phyloP scores from a whole-genome alignment of 179 eudicot genomes.

The Corrigiola litoralis region DNA sequence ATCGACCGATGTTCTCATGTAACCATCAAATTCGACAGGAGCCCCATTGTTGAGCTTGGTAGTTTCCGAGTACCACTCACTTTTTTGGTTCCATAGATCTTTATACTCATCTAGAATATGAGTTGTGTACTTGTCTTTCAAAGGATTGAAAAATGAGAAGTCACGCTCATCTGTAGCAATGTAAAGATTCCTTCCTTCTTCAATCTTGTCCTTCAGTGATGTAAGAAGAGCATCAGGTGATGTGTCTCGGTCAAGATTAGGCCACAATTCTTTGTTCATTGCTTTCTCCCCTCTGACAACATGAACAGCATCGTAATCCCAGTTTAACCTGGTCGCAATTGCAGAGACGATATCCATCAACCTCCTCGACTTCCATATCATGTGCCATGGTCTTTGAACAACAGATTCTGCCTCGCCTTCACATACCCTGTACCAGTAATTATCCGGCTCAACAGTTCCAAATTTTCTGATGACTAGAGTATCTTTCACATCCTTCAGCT shows the following conservation, averaged over 20 bases:
- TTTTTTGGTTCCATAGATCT: constrained; percentile 76
- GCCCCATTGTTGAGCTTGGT: constrained; percentile 66
- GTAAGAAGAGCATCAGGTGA: constrained; percentile 67
- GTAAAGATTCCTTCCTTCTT: constrained; percentile 76
- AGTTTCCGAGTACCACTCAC: constrained; percentile 78
- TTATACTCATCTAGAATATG: constrained; percentile 82
- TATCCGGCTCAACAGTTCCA: constrained; percentile 83
- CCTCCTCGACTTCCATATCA: constrained; percentile 83
- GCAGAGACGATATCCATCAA: constrained; percentile 84
- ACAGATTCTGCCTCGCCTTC: constrained; percentile 93
- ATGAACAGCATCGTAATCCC: constrained; percentile 92
- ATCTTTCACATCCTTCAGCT: constrained; percentile 59
- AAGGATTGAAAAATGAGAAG: constrained; percentile 60
- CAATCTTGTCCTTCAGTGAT: constrained; percentile 59
- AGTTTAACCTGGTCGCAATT: constrained; percentile 69
- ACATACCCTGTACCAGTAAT: constrained; percentile 93
- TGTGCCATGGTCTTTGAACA: constrained; percentile 84
- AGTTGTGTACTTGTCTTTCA: constrained; percentile 84
- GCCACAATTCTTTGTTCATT: constrained; percentile 68
- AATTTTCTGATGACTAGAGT: constrained; percentile 79
- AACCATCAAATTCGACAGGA: constrained; percentile 87
- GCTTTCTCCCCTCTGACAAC: constrained; percentile 86
- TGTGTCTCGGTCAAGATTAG: constrained; percentile 85
- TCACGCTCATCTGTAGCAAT: constrained; percentile 78
- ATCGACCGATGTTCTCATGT: constrained; percentile 88